Evolutionary conservation across 2,329 filamentous ascomycete species (phyloP), one percentile per base, ranked within the genome.

Genomic region (Purpureocillium lavendulum): DNA sequence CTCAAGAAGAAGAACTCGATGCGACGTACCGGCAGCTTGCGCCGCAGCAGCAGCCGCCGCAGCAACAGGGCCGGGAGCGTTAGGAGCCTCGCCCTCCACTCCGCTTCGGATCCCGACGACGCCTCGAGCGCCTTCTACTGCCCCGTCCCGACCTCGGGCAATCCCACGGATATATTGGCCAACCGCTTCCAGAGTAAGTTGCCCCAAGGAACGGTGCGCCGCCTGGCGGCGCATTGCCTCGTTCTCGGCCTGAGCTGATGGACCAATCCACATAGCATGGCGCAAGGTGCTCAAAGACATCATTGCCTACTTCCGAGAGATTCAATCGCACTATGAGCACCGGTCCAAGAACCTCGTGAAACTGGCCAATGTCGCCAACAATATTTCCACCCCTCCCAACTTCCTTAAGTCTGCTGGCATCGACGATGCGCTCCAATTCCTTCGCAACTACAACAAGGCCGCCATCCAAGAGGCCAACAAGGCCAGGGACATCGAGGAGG

Each of bases 251-350:
- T 26, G 10, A 26, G 21, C 21, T 26, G 10, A 26, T 10, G 10
- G 21, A n/a, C 21, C 21, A 10, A 26, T 10, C 6, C 21, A 10
- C 16, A 40, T 50, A 94, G 88, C 85, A 38, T 98, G 92, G 92
- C 80, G 92, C 52, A 95, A 94, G 67, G 75, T 96, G 12, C 75
- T 98, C 39, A 97, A 97, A 60, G 89, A 96, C 49, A 72, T 97
- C 33, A 95, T 97, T 49, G 69, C 84, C 41, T 97, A 95, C 60
- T 97, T 96, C 59, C 82, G 87, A 52, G 92, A 97, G 59, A 80
- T 97, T 35, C 87, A 95, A 57, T 76, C 75, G 37, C 86, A 89
- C 35, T 96, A 96, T 61, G 90, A 98, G 55, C 75, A 82, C 40
- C 81, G 85, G 45, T 76, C 85, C 21, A 97, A 96, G 59, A 78